phyloP scores from a whole-genome alignment of 768 basidiomycete species.

The Lactarius akahatsu region DNA sequence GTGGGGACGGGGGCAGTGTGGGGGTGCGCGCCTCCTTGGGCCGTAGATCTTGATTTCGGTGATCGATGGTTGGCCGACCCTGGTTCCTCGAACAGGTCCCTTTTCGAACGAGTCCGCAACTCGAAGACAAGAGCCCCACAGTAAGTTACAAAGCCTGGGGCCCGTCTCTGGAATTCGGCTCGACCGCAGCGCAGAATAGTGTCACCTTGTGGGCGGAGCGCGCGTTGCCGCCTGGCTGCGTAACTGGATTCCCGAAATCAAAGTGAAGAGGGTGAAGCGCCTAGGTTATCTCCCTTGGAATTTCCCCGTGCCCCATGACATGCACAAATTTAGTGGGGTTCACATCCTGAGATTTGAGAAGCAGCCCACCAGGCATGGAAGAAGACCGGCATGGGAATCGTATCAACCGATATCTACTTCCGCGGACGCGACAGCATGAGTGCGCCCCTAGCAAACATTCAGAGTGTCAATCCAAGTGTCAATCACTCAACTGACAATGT shows the following conservation, averaged over 20 bases:
- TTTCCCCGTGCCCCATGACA: slow-evolving; percentile 8
- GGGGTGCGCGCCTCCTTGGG: not conserved
- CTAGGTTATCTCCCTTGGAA: slow-evolving; percentile 2
- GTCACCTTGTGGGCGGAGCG: not conserved
- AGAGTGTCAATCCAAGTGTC: slow-evolving; percentile 21
- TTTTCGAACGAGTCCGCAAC: slow-evolving; percentile 7
- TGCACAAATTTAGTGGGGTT: slow-evolving; percentile 6
- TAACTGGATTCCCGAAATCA: not conserved
- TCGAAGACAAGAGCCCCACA: not conserved
- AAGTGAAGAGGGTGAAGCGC: not conserved
- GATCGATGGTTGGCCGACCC: slow-evolving; percentile 10
- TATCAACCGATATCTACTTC: slow-evolving; percentile 1
- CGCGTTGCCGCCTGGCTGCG: not conserved
- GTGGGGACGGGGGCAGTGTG: not conserved
- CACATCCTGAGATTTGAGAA: slow-evolving; percentile 3
- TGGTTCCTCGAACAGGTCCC: slow-evolving; percentile 11
- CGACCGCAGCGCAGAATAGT: not conserved
- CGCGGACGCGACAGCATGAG: not conserved
- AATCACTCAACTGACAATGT: slow-evolving; percentile 8
- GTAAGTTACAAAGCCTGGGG: not conserved
- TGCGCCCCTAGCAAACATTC: not conserved
- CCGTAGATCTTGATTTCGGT: slow-evolving; percentile 12
- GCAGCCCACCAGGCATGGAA: slow-evolving; percentile 8
- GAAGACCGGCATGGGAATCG: slow-evolving; percentile 5
- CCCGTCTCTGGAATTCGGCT: slow-evolving; percentile 9